phyloP scores from a whole-genome alignment of 768 basidiomycete species.

The Piloderma croceum region DNA sequence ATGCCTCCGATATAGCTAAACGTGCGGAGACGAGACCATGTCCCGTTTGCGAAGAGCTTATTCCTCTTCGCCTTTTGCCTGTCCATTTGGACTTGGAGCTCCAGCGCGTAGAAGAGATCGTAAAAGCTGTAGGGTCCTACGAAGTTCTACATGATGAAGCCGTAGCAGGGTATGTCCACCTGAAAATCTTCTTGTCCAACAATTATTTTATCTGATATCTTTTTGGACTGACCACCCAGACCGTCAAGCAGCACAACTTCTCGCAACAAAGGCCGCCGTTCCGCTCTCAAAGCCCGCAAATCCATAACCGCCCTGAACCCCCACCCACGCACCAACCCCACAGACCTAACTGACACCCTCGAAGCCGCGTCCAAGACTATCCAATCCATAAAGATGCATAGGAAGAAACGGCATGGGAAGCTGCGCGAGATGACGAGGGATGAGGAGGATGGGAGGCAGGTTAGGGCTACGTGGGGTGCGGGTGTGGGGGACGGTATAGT shows the following conservation, averaged over 20 bases:
- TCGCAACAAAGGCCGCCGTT: conserved; percentile 25
- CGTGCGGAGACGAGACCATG: conserved; percentile 72
- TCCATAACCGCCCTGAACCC: conserved; percentile 26
- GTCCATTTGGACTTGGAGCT: conserved; percentile 62
- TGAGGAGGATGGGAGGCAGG: conserved; percentile 40
- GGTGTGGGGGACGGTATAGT: conserved; percentile 36
- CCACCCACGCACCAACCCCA: conserved; percentile 1
- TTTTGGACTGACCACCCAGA: background rate
- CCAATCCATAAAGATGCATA: conserved; percentile 57
- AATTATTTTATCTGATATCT: too few species aligned
- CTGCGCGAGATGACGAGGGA: conserved; percentile 65
- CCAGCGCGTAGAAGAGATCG: conserved; percentile 64
- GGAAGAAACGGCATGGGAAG: conserved; percentile 62
- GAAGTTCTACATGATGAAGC: conserved; percentile 50
- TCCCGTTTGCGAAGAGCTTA: conserved; percentile 66
- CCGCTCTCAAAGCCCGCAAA: conserved; percentile 40
- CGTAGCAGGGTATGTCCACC: conserved; percentile 46
- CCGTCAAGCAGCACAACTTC: background rate
- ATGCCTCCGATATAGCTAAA: conserved; percentile 40
- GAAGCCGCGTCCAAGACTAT: conserved; percentile 48
- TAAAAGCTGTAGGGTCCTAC: conserved; percentile 55
- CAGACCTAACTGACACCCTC: conserved; percentile 8
- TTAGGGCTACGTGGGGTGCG: conserved; percentile 15
- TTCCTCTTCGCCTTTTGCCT: conserved; percentile 67
- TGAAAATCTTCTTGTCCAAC: too few species aligned